Percentiles rank a stretch among this genome's conserved stretches.
These are phyloP conservation scores for Erodium trifolium DNA, from an alignment of 441 rosid species.

Conservation along the genomic window DNA sequence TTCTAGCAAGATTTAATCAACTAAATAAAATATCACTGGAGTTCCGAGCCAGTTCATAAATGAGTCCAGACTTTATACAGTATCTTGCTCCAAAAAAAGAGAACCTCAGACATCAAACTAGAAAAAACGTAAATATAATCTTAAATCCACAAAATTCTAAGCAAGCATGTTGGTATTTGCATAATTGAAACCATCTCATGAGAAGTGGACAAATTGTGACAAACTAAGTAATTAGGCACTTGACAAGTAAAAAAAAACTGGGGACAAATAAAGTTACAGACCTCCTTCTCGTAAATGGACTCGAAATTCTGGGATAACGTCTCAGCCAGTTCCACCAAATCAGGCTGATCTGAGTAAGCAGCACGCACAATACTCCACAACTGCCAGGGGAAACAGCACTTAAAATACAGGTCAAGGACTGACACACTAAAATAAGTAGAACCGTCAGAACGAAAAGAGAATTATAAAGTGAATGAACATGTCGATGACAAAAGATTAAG, in stretches of 20 bases:
- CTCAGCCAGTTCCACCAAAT: constrained; percentile 61
- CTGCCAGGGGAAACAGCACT: constrained; percentile 46
- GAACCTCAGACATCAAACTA: background rate
- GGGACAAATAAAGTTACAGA: constrained; percentile 23
- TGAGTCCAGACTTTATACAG: background rate
- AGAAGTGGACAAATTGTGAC: background rate
- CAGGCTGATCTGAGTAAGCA: constrained; percentile 65
- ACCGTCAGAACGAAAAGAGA: constrained; percentile 1
- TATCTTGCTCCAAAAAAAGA: background rate
- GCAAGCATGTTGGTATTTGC: background rate
- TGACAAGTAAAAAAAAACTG: background rate
- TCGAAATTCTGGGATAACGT: constrained; percentile 69
- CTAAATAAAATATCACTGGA: background rate
- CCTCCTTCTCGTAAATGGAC: constrained; percentile 70
- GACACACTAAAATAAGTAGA: background rate
- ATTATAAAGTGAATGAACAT: background rate
- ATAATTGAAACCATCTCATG: background rate
- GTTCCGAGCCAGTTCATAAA: background rate
- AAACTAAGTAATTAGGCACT: constrained; percentile 4
- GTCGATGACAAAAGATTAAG: background rate
- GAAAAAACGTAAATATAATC: background rate
- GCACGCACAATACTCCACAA: constrained; percentile 64
- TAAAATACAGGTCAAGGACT: constrained; percentile 17
- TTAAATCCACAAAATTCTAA: background rate
- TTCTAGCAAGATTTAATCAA: background rate